Evolutionary conservation across 306 rosid genomes (phyloP).

Genomic region (Ammopiptanthus mongolicus): DNA sequence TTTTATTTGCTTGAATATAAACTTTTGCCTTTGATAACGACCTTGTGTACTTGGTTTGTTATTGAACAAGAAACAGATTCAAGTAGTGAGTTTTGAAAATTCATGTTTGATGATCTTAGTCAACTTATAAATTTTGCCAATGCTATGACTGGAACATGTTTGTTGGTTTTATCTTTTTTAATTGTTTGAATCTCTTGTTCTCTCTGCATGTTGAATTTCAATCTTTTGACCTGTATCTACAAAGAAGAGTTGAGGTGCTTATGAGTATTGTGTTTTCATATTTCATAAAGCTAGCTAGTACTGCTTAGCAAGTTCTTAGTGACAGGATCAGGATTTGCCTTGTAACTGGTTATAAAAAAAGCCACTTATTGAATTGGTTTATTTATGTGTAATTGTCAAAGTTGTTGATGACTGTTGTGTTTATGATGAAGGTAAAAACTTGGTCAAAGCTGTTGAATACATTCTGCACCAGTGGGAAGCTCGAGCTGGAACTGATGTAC

Average conservation of each 20-base stretch:
- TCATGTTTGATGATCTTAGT: not conserved
- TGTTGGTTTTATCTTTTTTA: not conserved
- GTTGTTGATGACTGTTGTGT: not conserved
- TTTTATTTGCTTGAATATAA: not conserved
- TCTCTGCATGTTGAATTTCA: not conserved
- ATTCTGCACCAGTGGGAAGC: constrained; percentile 91
- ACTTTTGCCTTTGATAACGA: not conserved
- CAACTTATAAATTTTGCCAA: not conserved
- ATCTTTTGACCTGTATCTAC: not conserved
- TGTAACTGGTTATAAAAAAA: not conserved
- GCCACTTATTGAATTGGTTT: not conserved
- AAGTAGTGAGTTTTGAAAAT: not conserved
- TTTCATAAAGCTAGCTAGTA: not conserved
- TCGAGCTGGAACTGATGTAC: constrained; percentile 95
- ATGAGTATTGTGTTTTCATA: not conserved
- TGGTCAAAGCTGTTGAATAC: constrained; percentile 88
- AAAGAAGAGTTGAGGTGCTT: not conserved
- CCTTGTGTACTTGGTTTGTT: not conserved
- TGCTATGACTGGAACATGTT: not conserved
- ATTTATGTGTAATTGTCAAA: not conserved
- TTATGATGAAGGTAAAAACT: constrained; percentile 68
- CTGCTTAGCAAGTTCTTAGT: not conserved
- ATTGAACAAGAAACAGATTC: not conserved
- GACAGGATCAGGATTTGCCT: not conserved
- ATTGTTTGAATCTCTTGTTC: not conserved